phyloP scores from a whole-genome alignment of 1,284 basidiomycete genomes.

The Athelia psychrophila region DNA sequence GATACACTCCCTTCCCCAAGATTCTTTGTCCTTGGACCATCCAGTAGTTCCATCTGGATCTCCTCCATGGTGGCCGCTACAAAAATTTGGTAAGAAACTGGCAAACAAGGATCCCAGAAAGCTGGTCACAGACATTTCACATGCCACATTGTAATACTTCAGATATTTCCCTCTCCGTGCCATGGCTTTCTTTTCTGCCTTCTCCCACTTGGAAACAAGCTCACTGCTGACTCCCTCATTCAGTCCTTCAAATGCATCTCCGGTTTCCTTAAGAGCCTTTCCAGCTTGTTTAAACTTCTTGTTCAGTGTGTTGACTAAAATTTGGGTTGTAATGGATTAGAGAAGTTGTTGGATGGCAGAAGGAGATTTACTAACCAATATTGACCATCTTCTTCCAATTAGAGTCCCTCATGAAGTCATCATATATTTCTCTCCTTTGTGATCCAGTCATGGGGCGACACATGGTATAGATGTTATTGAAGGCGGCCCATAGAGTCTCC shows the following conservation, averaged over 20 bases:
- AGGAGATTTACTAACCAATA: not conserved
- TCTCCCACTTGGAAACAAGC: not conserved
- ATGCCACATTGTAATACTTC: not conserved
- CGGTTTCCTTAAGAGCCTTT: too few species aligned
- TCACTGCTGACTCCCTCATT: too few species aligned
- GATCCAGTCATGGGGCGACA: conserved; percentile 12
- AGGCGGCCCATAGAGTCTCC: conserved; percentile 13
- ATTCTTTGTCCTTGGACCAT: not conserved
- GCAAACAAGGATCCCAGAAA: too few species aligned
- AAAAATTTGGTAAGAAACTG: too few species aligned
- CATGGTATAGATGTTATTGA: conserved; percentile 12
- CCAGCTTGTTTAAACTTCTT: too few species aligned
- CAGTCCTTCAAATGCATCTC: too few species aligned
- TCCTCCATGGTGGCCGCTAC: not conserved
- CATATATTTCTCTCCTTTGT: conserved; percentile 11
- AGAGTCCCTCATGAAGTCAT: conserved; percentile 14
- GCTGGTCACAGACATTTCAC: too few species aligned
- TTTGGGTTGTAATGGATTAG: too few species aligned
- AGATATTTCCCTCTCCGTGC: not conserved
- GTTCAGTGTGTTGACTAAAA: too few species aligned
- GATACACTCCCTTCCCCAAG: not conserved
- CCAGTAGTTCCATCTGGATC: not conserved
- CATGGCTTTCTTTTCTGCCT: not conserved
- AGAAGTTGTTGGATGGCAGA: too few species aligned
- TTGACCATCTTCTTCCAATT: conserved; percentile 13